Conservation (phyloP, 2,329 filamentous ascomycete species). For the Coniella lustricola region DNA sequence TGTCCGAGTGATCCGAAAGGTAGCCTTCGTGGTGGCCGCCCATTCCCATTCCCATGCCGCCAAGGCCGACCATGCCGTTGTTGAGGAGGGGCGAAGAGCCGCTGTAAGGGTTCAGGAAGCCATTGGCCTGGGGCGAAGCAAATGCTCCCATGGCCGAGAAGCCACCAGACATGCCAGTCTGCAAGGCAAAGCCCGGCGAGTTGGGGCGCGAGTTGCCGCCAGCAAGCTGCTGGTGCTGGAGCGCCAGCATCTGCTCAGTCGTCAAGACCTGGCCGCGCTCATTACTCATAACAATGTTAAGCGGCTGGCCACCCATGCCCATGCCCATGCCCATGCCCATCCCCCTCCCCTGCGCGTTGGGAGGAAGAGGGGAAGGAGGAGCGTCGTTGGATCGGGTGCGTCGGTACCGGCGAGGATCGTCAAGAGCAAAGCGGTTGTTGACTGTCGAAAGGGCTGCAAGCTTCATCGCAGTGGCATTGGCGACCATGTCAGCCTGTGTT, state of each 20-base stretch:
- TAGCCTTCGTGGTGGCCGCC: constrained; percentile 71
- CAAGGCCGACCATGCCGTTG: constrained; percentile 63
- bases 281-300: constrained; percentile 87
- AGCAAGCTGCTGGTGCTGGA: constrained; percentile 53
- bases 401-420: constrained; percentile 94
- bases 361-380: constrained; percentile 53
- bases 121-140: constrained; percentile 86
- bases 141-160: constrained; percentile 65
- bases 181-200: constrained; percentile 82
- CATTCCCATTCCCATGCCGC: constrained; percentile 64
- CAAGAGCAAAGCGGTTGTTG: constrained; percentile 94
- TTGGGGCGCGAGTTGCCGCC: constrained; percentile 72
- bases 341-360: constrained; percentile 51
- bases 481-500: constrained; percentile 92
- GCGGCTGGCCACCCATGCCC: constrained; percentile 34
- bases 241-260: constrained; percentile 74
- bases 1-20: constrained; percentile 87
- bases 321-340: constrained; percentile 2
- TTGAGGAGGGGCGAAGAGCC: constrained; percentile 61
- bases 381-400: constrained; percentile 84
- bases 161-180: constrained; percentile 34
- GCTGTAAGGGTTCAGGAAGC: constrained; percentile 86
- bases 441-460: constrained; percentile 93
- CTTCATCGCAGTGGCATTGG: constrained; percentile 98
- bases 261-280: constrained; percentile 83